A percentile compares a stretch with the other conserved stretches of the same genome.
Evolutionary conservation across 176 grass and related monocot genomes (phyloP).

Genomic region (Carex parvula): DNA sequence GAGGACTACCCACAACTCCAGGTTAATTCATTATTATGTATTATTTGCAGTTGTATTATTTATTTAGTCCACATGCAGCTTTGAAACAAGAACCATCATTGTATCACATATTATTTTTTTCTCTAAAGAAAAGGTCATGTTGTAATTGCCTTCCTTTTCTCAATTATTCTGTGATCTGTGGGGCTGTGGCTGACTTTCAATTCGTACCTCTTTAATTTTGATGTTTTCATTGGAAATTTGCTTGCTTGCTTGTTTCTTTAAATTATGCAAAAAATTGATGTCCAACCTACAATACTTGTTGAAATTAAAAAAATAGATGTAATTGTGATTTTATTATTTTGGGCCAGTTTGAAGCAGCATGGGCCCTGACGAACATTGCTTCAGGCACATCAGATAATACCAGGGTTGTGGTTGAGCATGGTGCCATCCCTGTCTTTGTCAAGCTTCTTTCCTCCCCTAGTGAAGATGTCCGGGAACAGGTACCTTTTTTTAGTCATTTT

Average conservation of each 20-base stretch:
- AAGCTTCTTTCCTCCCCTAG: conserved; percentile 63
- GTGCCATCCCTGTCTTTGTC: conserved; percentile 89
- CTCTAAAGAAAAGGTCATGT: not conserved
- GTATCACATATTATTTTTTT: not conserved
- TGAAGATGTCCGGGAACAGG: conserved; percentile 92
- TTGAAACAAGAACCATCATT: not conserved
- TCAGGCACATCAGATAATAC: conserved; percentile 93
- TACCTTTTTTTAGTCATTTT: not conserved
- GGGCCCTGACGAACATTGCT: conserved; percentile 93
- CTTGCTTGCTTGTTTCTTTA: not conserved
- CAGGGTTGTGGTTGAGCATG: conserved; percentile 75
- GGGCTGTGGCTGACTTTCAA: too few species aligned
- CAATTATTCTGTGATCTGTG: not conserved
- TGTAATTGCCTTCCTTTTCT: not conserved
- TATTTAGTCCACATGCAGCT: not conserved
- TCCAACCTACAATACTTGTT: not conserved
- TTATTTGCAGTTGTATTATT: not conserved
- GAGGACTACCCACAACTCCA: conserved; percentile 94
- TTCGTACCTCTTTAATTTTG: not conserved
- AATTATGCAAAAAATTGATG: not conserved
- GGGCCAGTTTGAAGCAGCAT: conserved; percentile 88
- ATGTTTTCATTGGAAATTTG: not conserved
- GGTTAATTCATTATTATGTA: conserved; percentile 29
- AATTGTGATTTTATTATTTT: not conserved
- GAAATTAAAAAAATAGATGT: not conserved